These are phyloP conservation scores for Pseudogymnoascus sp. DNA, from an alignment of 2,329 filamentous ascomycete species.

Conservation along the genomic window DNA sequence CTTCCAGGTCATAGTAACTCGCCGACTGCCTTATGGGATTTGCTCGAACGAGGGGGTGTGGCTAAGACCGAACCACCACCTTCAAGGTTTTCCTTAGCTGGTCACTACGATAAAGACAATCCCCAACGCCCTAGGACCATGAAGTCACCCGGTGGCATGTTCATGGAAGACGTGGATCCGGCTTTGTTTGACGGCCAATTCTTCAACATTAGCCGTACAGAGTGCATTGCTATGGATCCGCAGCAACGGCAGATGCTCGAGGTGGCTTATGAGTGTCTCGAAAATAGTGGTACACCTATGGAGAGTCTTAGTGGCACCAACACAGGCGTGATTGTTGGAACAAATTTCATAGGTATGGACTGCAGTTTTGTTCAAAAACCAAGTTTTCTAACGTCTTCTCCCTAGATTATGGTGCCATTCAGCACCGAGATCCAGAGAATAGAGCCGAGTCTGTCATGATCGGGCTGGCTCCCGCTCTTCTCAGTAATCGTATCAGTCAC, in stretches of 20 bases:
- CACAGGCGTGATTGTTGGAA: conserved; percentile 29
- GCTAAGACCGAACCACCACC: neutral
- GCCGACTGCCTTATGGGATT: conserved; percentile 11
- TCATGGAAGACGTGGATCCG: neutral
- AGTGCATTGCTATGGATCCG: conserved; percentile 19
- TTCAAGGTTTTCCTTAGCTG: conserved; percentile 14
- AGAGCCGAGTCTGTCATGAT: neutral
- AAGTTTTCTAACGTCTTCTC: neutral
- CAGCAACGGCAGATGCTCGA: conserved; percentile 24
- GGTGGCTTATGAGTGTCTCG: conserved; percentile 14
- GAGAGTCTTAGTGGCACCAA: conserved; percentile 24
- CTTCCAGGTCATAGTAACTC: conserved; percentile 11
- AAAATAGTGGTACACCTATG: conserved; percentile 31
- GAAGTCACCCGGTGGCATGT: neutral
- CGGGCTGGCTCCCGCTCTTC: conserved; percentile 7
- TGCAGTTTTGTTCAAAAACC: conserved; percentile 18
- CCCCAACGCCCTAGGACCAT: conserved; percentile 10
- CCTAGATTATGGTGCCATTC: conserved; percentile 22
- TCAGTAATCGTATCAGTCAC: conserved; percentile 41
- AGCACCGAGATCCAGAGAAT: conserved; percentile 17
- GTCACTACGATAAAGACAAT: conserved; percentile 14
- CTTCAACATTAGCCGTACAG: neutral
- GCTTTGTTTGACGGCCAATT: neutral
- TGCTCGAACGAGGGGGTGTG: neutral
- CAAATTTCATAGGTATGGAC: conserved; percentile 22